Evolutionary conservation across 2,329 filamentous ascomycete species (phyloP).

Genomic region (Aspergillus phoenicis): DNA sequence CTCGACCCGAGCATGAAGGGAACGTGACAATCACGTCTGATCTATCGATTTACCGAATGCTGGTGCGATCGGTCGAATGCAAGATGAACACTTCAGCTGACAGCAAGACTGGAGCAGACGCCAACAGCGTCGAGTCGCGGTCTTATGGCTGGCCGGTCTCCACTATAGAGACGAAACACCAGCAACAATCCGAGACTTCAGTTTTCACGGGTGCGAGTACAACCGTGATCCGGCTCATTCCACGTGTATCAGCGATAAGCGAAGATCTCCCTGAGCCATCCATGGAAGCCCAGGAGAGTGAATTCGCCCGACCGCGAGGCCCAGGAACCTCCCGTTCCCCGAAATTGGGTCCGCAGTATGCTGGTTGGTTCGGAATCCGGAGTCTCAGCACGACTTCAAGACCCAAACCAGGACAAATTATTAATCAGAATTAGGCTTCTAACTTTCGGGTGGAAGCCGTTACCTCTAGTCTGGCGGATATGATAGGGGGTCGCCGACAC

Average conservation of each 20-base stretch:
- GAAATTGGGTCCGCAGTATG: background rate
- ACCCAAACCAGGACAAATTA: background rate
- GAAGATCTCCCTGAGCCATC: background rate
- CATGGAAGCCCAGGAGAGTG: background rate
- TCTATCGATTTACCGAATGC: background rate
- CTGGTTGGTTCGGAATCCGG: slow-evolving; percentile 10
- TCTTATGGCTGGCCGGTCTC: too few relatives aligned
- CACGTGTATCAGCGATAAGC: background rate
- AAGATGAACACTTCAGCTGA: background rate
- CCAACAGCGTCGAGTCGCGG: background rate
- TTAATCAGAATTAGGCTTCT: background rate
- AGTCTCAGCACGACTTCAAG: background rate
- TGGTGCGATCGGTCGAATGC: background rate
- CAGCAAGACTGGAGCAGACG: background rate
- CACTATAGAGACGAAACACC: background rate
- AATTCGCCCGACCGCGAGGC: background rate
- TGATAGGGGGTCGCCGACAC: background rate
- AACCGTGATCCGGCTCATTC: background rate
- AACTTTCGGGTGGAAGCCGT: background rate
- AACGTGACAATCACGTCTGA: background rate
- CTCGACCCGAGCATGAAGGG: too few relatives aligned
- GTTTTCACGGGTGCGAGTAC: background rate
- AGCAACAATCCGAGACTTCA: background rate
- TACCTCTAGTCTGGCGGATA: background rate
- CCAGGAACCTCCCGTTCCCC: background rate